Evolutionary conservation across 306 rosid species (phyloP).

Genomic region (Canavalia ensiformis): DNA sequence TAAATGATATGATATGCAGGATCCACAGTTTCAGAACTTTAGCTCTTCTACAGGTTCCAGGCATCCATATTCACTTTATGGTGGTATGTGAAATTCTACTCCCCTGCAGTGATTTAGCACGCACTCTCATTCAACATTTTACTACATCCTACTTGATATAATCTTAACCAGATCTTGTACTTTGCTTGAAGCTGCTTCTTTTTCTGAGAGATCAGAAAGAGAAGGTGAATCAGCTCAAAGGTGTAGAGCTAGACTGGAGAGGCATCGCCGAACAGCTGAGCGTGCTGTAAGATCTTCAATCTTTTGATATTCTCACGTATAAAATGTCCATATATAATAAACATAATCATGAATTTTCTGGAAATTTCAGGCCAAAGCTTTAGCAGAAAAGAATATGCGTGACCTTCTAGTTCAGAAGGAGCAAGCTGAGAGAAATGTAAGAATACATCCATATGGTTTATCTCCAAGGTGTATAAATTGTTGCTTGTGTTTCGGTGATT

Average conservation of each 20-base stretch:
- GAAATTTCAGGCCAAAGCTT: slow-evolving; percentile 83
- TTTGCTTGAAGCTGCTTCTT: slow-evolving; percentile 60
- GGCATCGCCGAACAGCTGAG: slow-evolving; percentile 89
- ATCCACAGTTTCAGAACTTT: slow-evolving; percentile 59
- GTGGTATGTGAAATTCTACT: slow-evolving; percentile 62
- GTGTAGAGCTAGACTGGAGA: slow-evolving; percentile 94
- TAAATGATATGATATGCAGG: slow-evolving; percentile 69
- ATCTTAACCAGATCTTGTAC: slow-evolving; percentile 32
- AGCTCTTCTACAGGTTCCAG: slow-evolving; percentile 58
- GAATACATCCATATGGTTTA: slow-evolving; percentile 13
- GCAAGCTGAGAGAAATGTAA: slow-evolving; percentile 91
- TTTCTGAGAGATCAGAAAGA: slow-evolving; percentile 70
- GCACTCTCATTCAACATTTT: slow-evolving; percentile 38
- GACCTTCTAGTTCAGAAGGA: slow-evolving; percentile 89
- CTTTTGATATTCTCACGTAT: slow-evolving; percentile 26
- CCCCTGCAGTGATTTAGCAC: slow-evolving; percentile 34
- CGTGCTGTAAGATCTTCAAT: slow-evolving; percentile 78
- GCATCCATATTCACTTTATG: slow-evolving; percentile 63
- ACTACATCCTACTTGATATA: slow-evolving; percentile 41
- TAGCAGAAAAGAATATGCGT: slow-evolving; percentile 87
- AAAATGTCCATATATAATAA: not conserved
- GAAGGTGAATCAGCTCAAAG: slow-evolving; percentile 95
- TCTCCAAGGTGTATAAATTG: slow-evolving; percentile 9
- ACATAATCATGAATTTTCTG: slow-evolving; percentile 46
- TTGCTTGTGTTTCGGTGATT: slow-evolving; percentile 48